Base-by-base conservation (phyloP, 2,329 filamentous ascomycete genomes). In the Chrysoporthe austroafricana region DNA sequence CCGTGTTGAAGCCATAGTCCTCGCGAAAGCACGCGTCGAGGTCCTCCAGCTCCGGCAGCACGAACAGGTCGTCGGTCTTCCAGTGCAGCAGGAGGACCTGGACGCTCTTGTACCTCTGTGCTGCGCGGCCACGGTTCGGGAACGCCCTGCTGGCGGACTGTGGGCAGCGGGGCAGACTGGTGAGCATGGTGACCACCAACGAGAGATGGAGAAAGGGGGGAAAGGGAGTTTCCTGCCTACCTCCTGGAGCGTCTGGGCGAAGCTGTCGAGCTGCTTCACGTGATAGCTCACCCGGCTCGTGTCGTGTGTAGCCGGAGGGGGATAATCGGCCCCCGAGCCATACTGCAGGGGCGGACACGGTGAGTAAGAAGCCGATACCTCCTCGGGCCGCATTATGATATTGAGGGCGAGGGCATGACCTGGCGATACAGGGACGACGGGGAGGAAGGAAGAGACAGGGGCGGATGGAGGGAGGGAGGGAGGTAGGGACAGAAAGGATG, bases 281-380 rank as follows among this genome's bases (percentile, higher is more conserved):
- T 88, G 85, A 70, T 85, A 87, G 77, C 79, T 86, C 3, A 86
- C 84, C 54, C 85, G 84, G 72, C 85, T 86, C 58, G 82, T 85
- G 73, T 88, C 85, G 73, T 88, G 86, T 16, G 85, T 88, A 26
- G 85, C 78, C 21, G 80, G 73, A 9, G 78, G 77, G 36, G 78
- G 75, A 67, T 81, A 79, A 50, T 77, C 79, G 68, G 75, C 74
- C 71, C 77, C 79, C 26, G 81, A 83, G 71, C 80, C 80, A 72
- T 83, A 84, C 81, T 83, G 77, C 66, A 77, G 56, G 71, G 77
- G 79, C 71, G 76, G 77, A 72, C 78, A 72, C 64, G 71, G 71
- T 72, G 72, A 74, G 71, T 68, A 65, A 39, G 63, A 60, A 62
- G 69, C 46, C 21, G 62, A 66, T 36, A 59, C 34, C 36, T 66